Percentiles rank a stretch among this genome's conserved stretches.
phyloP scores from a whole-genome alignment of 345 rosid species.

The Salix purpurea region DNA sequence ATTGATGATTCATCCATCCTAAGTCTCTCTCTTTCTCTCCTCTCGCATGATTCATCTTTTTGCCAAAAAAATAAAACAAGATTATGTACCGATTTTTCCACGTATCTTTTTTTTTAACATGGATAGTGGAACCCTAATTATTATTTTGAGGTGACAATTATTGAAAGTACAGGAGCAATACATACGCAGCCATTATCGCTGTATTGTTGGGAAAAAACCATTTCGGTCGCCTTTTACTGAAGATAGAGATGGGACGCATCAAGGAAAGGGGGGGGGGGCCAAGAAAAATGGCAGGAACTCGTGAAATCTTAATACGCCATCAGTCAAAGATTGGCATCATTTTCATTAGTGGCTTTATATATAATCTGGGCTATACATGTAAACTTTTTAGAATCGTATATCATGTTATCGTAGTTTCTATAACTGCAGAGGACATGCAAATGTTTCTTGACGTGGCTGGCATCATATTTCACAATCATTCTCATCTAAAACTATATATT shows the following conservation, averaged over 20 bases:
- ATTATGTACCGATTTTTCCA: too few relatives aligned
- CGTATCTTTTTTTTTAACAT: neutral
- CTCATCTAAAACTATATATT: neutral
- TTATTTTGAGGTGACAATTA: neutral
- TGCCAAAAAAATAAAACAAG: too few relatives aligned
- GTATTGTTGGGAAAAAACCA: neutral
- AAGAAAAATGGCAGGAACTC: neutral
- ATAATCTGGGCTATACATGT: slow-evolving; percentile 12
- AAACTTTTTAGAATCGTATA: slow-evolving; percentile 8
- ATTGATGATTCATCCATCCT: neutral
- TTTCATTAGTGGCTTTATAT: neutral
- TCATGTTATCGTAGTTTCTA: neutral
- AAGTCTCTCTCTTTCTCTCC: neutral
- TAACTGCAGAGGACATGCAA: slow-evolving; percentile 1
- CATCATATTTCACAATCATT: neutral
- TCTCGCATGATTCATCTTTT: neutral
- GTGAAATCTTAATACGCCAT: slow-evolving; percentile 6
- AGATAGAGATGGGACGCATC: slow-evolving; percentile 6
- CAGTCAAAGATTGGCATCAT: neutral
- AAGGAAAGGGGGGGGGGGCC: neutral
- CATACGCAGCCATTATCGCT: neutral
- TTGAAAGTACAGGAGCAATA: neutral
- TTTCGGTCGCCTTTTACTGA: neutral
- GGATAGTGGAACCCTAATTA: neutral
- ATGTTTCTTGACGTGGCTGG: neutral